Evolutionary conservation across 2,329 filamentous ascomycete species (phyloP).

Genomic region (Fusarium virguliforme): DNA sequence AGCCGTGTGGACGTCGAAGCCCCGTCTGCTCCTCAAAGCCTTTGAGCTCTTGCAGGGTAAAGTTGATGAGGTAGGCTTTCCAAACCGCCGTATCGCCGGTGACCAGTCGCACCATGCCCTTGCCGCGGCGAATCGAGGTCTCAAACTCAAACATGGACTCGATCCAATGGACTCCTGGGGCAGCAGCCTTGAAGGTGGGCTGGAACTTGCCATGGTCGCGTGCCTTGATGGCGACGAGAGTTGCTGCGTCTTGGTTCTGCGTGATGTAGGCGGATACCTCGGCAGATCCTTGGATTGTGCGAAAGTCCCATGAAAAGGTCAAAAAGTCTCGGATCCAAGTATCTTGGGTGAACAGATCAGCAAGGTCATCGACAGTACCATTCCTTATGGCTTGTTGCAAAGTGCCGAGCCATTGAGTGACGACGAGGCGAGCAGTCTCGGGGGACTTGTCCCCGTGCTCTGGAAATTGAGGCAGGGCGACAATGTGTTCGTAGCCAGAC

Average conservation of each 20-base stretch:
- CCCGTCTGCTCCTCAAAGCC: constrained; percentile 29
- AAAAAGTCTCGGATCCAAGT: constrained; percentile 53
- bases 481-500: constrained; percentile 16
- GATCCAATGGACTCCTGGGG: constrained; percentile 11
- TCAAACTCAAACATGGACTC: constrained; percentile 32
- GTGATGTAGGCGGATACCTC: constrained; percentile 14
- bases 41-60: constrained; percentile 48
- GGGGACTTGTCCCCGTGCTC: constrained; percentile 13
- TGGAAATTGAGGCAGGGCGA: constrained; percentile 11
- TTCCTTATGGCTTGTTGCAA: constrained; percentile 8
- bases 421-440: constrained; percentile 8
- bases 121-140: constrained; percentile 12
- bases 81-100: constrained; percentile 27
- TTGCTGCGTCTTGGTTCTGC: constrained; percentile 5
- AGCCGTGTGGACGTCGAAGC: constrained; percentile 32
- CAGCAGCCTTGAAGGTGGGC: neutral
- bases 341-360: constrained; percentile 42
- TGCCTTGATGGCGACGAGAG: constrained; percentile 18
- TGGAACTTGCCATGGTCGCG: constrained; percentile 14
- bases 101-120: constrained; percentile 27
- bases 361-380: neutral
- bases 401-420: constrained; percentile 4
- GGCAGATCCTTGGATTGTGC: constrained; percentile 44
- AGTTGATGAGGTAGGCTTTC: constrained; percentile 50
- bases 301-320: constrained; percentile 51